Evolutionary conservation across 768 basidiomycete species (phyloP).

Genomic region (Boletellus sp.): DNA sequence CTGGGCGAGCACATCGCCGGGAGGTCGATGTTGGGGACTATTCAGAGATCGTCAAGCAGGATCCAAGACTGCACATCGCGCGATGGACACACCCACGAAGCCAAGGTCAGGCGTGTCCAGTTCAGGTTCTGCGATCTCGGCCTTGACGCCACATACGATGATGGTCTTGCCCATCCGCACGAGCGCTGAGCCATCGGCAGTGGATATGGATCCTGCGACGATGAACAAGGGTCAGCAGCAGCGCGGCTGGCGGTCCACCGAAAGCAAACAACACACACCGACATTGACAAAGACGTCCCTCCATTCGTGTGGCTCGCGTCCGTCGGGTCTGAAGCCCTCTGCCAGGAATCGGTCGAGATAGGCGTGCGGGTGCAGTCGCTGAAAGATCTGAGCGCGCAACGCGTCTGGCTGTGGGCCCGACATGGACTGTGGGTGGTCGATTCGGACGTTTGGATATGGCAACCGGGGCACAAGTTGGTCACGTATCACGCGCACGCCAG

Average conservation of each 20-base stretch:
- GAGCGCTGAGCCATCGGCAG: constrained; percentile 89
- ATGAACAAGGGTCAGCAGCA: not conserved
- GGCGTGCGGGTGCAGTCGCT: constrained; percentile 81
- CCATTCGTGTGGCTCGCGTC: constrained; percentile 65
- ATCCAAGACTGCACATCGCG: not conserved
- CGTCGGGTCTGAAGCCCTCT: constrained; percentile 80
- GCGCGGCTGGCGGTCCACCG: too few relatives aligned
- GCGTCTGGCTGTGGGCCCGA: constrained; percentile 18
- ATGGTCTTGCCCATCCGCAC: constrained; percentile 92
- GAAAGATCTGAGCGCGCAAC: constrained; percentile 53
- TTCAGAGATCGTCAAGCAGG: not conserved
- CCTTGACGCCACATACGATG: constrained; percentile 93
- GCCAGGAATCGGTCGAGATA: constrained; percentile 86
- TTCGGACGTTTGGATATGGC: constrained; percentile 3
- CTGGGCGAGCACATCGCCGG: constrained; percentile 89
- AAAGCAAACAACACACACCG: constrained; percentile 61
- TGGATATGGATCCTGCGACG: constrained; percentile 80
- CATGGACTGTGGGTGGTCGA: too few relatives aligned
- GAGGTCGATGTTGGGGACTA: constrained; percentile 94
- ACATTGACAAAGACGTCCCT: constrained; percentile 74
- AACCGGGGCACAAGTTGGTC: not conserved
- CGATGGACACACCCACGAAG: constrained; percentile 63
- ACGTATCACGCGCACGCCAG: not conserved
- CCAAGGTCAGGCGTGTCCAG: constrained; percentile 70
- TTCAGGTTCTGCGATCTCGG: constrained; percentile 90